phyloP scores from a whole-genome alignment of 805 yeast genomes.

The Saccharomycopsis sp. region DNA sequence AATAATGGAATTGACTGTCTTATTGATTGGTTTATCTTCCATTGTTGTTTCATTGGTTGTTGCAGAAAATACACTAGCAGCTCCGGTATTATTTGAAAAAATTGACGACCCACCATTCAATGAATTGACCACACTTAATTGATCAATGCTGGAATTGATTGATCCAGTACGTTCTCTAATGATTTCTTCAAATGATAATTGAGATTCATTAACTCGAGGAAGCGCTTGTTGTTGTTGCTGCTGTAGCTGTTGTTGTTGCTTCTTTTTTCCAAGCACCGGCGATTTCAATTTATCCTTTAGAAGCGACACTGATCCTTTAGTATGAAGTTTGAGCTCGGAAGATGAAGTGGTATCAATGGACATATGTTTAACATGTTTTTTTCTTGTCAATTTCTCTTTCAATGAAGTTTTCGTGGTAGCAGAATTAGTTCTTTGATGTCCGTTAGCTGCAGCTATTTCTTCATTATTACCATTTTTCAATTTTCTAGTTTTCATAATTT shows the following conservation, averaged over 20 bases:
- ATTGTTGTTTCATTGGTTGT: slow-evolving; percentile 1
- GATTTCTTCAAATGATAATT: not conserved
- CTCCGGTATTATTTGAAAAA: slow-evolving; percentile 9
- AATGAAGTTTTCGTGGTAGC: slow-evolving; percentile 3
- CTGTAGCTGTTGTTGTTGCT: not conserved
- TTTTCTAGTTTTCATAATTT: slow-evolving; percentile 7
- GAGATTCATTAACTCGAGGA: not conserved
- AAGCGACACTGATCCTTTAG: not conserved
- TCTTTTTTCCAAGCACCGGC: slow-evolving; percentile 2
- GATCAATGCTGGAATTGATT: slow-evolving; percentile 10
- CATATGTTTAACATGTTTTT: not conserved
- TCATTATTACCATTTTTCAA: not conserved
- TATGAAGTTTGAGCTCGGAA: not conserved
- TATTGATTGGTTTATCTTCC: not conserved
- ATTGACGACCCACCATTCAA: slow-evolving; percentile 8
- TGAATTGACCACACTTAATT: slow-evolving; percentile 7
- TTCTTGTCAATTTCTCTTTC: slow-evolving; percentile 10
- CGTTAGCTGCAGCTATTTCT: not conserved
- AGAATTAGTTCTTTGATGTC: not conserved
- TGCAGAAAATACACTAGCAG: slow-evolving; percentile 9
- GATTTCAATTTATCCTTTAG: slow-evolving; percentile 2
- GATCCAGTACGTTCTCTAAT: slow-evolving; percentile 7
- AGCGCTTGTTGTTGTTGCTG: not conserved
- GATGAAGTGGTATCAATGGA: not conserved
- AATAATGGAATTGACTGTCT: not conserved